These are phyloP conservation scores for Yamadazyma scolyti DNA, from an alignment of 805 yeast genomes.

Conservation along the genomic window DNA sequence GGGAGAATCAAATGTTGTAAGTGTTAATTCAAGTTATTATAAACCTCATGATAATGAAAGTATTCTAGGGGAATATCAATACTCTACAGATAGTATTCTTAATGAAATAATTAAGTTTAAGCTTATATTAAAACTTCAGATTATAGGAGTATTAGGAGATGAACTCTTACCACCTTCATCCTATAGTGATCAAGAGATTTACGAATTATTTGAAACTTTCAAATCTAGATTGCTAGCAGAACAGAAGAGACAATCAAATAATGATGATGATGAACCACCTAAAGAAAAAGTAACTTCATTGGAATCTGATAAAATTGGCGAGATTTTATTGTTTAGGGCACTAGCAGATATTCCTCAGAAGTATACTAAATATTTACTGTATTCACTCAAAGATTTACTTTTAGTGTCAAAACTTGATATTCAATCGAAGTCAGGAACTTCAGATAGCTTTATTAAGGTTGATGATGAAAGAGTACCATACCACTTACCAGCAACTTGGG, in stretches of 20 bases:
- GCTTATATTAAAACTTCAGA: constrained; percentile 29
- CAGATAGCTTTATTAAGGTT: constrained; percentile 19
- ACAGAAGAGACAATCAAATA: constrained; percentile 5
- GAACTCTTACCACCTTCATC: constrained; percentile 21
- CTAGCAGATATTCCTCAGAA: constrained; percentile 13
- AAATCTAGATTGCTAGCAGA: constrained; percentile 22
- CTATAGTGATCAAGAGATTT: constrained; percentile 24
- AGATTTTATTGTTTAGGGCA: constrained; percentile 10
- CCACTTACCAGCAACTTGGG: constrained; percentile 37
- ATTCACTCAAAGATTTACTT: constrained; percentile 23
- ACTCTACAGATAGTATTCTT: constrained; percentile 27
- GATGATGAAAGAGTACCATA: constrained; percentile 20
- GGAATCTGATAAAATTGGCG: constrained; percentile 15
- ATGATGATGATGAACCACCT: constrained; percentile 2
- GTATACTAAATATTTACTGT: constrained; percentile 17
- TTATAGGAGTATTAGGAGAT: constrained; percentile 33
- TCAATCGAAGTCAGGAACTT: constrained; percentile 10
- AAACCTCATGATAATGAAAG: too few species aligned
- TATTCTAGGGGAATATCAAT: too few species aligned
- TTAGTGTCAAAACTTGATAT: constrained; percentile 15
- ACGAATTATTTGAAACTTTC: constrained; percentile 29
- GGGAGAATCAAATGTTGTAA: constrained; percentile 22
- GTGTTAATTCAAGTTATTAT: constrained; percentile 21
- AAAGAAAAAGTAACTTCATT: constrained; percentile 3
- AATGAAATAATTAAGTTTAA: constrained; percentile 31